Conservation (phyloP, 140 eudicot species). For the Artemisia princeps region DNA sequence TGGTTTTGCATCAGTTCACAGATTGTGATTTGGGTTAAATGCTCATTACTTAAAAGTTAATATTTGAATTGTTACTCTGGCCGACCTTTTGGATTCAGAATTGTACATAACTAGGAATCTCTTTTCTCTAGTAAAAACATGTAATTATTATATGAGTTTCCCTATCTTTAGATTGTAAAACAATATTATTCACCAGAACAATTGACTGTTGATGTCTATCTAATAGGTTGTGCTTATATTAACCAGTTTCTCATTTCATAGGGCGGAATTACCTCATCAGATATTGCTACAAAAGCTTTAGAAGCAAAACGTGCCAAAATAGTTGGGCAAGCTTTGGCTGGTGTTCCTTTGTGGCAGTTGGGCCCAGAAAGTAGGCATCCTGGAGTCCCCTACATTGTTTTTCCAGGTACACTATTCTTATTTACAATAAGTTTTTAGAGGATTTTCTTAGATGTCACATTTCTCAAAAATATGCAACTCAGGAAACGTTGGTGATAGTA, state of each 20-base stretch:
- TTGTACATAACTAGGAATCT: neutral
- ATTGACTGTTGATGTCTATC: conserved; percentile 3
- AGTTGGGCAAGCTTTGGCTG: conserved; percentile 91
- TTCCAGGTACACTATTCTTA: conserved; percentile 58
- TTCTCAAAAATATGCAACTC: conserved; percentile 14
- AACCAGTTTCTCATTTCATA: conserved; percentile 25
- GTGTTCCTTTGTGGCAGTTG: conserved; percentile 96
- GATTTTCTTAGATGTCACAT: conserved; percentile 6
- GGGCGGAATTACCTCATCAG: conserved; percentile 99
- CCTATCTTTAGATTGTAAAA: neutral
- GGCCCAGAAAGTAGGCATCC: conserved; percentile 96
- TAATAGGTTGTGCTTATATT: conserved; percentile 12
- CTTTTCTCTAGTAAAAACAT: conserved; percentile 1
- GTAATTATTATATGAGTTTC: neutral
- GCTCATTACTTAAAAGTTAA: neutral
- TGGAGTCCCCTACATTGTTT: conserved; percentile 84
- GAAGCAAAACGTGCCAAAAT: conserved; percentile 83
- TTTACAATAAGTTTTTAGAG: conserved; percentile 6
- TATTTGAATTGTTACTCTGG: neutral
- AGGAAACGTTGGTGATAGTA: conserved; percentile 91
- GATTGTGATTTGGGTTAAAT: too few species aligned
- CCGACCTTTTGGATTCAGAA: neutral
- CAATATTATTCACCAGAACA: neutral
- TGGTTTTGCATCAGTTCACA: too few species aligned
- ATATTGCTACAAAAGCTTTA: conserved; percentile 90